phyloP scores from a whole-genome alignment of 345 rosid species.

The Eucalyptus coolabah region DNA sequence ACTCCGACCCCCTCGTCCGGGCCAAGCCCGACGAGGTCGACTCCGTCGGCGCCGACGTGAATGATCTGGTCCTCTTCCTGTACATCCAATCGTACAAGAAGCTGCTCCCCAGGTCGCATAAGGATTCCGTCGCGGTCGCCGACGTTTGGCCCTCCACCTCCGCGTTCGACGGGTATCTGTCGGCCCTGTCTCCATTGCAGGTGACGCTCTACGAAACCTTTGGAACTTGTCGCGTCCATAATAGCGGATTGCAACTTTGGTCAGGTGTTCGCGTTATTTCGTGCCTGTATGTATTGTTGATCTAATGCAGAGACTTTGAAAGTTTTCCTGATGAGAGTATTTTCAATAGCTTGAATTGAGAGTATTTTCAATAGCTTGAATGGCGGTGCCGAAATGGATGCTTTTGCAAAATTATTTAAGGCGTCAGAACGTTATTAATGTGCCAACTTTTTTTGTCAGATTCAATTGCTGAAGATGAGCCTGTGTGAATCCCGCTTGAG shows the following conservation, averaged over 20 bases:
- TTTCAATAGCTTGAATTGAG: not conserved
- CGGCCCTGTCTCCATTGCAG: conserved; percentile 98
- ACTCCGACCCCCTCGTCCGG: conserved; percentile 58
- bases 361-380: not conserved
- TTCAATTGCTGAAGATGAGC: not conserved
- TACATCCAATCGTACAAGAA: conserved; percentile 94
- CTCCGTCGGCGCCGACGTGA: conserved; percentile 65
- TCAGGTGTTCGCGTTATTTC: not conserved
- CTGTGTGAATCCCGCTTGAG: not conserved
- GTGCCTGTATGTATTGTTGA: not conserved
- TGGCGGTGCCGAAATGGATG: not conserved
- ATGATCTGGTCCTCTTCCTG: conserved; percentile 76
- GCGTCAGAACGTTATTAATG: not conserved
- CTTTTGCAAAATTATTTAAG: not conserved
- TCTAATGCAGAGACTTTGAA: not conserved
- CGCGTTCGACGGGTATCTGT: conserved; percentile 92
- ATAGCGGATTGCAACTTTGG: not conserved
- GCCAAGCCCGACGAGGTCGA: conserved; percentile 45
- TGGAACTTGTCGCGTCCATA: not conserved
- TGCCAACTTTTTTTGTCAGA: not conserved
- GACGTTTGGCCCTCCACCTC: conserved; percentile 99
- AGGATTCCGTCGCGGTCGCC: conserved; percentile 88
- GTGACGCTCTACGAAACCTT: conserved; percentile 10
- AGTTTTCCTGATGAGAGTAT: not conserved
- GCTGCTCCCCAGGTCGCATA: conserved; percentile 81